phyloP scores from a whole-genome alignment of 371 early-diverging fungal genomes.

The Mortierella sp. region DNA sequence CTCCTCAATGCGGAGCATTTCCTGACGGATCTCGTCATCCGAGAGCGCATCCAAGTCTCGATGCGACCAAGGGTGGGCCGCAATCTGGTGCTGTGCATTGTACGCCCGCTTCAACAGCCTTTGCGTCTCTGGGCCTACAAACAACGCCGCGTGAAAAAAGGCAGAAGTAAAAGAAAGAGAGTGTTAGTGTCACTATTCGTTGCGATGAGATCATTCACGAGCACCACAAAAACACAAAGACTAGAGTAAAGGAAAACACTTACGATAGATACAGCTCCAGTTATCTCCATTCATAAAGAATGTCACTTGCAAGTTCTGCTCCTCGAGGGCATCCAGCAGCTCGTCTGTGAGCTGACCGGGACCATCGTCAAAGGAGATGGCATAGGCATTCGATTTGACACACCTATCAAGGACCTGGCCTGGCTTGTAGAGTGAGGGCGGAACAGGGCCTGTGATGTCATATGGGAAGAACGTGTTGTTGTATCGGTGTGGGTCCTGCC shows the following conservation, averaged over 20 bases:
- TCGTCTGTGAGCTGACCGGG: constrained; percentile 62
- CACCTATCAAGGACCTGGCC: constrained; percentile 46
- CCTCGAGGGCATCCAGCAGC: constrained; percentile 58
- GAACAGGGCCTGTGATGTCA: constrained; percentile 26
- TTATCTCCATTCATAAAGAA: constrained; percentile 74
- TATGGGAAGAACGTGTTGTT: constrained; percentile 49
- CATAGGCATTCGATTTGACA: constrained; percentile 60
- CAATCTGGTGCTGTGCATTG: constrained; percentile 64
- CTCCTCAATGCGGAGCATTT: constrained; percentile 59
- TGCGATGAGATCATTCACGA: too few species aligned
- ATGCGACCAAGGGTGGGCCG: constrained; percentile 72
- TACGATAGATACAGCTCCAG: constrained; percentile 56
- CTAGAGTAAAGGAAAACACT: constrained; percentile 5
- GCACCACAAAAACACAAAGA: not conserved
- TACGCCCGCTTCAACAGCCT: constrained; percentile 59
- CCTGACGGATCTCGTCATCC: constrained; percentile 38
- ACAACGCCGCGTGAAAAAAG: too few species aligned
- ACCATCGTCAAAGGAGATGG: constrained; percentile 73
- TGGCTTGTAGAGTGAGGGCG: constrained; percentile 22
- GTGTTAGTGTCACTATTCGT: not conserved
- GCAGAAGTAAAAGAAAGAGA: not conserved
- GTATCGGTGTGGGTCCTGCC: constrained; percentile 20
- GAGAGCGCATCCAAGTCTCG: constrained; percentile 34
- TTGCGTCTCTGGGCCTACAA: constrained; percentile 32
- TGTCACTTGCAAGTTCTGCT: constrained; percentile 61